Conservation (phyloP, 2,329 filamentous ascomycete species). For the Alternaria viburni region DNA sequence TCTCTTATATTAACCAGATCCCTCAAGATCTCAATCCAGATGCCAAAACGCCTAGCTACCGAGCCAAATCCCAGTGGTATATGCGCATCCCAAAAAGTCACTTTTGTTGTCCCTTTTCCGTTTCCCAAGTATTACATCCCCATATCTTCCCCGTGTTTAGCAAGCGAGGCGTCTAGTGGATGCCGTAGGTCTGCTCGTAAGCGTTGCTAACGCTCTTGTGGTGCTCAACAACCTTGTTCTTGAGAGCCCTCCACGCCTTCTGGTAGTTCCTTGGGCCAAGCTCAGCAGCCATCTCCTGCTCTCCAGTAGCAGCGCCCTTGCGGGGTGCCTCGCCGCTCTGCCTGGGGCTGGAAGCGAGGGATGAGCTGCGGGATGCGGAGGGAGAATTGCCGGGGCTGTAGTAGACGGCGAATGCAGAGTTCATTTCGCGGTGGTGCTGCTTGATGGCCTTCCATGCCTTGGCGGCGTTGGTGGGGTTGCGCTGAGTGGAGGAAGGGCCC, state of each 20-base stretch:
- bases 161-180: neutral
- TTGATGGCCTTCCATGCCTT: slow-evolving; percentile 40
- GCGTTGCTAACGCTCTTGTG: slow-evolving; percentile 36
- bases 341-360: slow-evolving; percentile 16
- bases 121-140: neutral
- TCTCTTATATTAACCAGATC: neutral
- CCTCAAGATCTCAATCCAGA: neutral
- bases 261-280: slow-evolving; percentile 25
- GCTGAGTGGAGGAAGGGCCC: slow-evolving; percentile 17
- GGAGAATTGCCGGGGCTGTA: slow-evolving; percentile 27
- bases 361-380: slow-evolving; percentile 16
- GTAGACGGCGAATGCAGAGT: slow-evolving; percentile 35
- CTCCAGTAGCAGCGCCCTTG: neutral
- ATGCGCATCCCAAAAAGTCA: slow-evolving; percentile 6
- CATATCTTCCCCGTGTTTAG: neutral
- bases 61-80: slow-evolving; percentile 7
- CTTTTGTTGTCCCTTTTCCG: slow-evolving; percentile 1
- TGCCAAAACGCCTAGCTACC: neutral
- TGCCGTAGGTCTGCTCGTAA: slow-evolving; percentile 23
- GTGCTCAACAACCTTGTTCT: slow-evolving; percentile 40
- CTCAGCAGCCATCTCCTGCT: slow-evolving; percentile 6
- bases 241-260: slow-evolving; percentile 34
- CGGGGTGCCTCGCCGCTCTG: slow-evolving; percentile 20
- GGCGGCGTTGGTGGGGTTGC: slow-evolving; percentile 22
- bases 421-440: slow-evolving; percentile 40